Evolutionary conservation across 495 filamentous ascomycete genomes (phyloP), one percentile per base, ranked within the genome.

Genomic region (Letharia columbiana): DNA sequence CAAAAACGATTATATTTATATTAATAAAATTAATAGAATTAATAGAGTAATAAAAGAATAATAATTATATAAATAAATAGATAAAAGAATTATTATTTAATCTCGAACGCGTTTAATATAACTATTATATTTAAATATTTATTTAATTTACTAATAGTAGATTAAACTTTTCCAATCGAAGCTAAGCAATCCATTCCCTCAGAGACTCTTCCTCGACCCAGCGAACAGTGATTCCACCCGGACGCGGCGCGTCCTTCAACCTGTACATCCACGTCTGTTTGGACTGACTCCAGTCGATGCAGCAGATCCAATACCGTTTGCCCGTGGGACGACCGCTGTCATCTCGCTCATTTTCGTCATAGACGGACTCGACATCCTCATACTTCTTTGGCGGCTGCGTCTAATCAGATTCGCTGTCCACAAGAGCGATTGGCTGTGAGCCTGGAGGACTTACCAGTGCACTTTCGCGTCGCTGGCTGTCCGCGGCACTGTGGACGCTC

Each of bases 161-260:
- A n/a, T n/a, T 37, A 37, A 37, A 37, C 3, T 7, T 7, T 3
- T 37, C 37, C 37, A 4, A 37, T 17, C 17, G 40, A 39, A 6
- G 57, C 57, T 60, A 40, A 13, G 40, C 33, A 60, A 4, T 2
- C 57, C 58, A 60, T 41, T 23, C 35, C 17, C 12, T 20, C 28
- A 60, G 10, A 40, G 4, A 23, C 12, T 42, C 13, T 31, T 60
- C 58, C 10, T 42, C 35, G 4, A 60, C 58, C 35, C 37, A 40
- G 41, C 37, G 20, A 6, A 60, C 58, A 23, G 12, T 4, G 4
- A 41, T 60, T 41, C 58, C 58, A 42, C 11, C 4, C 23, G 58
- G 58, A n/a, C 9, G 23, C 18, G 58, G 58, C 18, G 37, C 58
- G 40, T 60, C 58, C 23, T 60, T 60, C 18, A 60, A 41, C 41